Conservation (phyloP, 1,284 basidiomycete species). For the Cystobasidium sp. region DNA sequence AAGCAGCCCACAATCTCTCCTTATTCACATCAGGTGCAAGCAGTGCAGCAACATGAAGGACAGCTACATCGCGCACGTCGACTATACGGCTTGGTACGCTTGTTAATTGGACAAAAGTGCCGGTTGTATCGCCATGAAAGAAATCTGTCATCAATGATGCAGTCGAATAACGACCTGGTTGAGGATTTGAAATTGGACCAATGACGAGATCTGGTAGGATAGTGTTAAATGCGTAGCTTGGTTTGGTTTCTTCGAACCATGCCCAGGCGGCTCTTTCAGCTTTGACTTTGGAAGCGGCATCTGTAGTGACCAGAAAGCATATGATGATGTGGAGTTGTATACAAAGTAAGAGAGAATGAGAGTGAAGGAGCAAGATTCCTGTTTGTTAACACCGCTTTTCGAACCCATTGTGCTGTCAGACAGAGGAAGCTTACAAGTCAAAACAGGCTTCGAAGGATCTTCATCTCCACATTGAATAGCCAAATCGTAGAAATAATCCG, state of each 20-base stretch:
- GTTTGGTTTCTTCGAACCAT: slow-evolving; percentile 44
- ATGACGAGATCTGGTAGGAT: slow-evolving; percentile 39
- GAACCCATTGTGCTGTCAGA: not conserved
- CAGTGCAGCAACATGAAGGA: slow-evolving; percentile 22
- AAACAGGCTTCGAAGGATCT: slow-evolving; percentile 9
- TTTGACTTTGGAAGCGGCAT: slow-evolving; percentile 41
- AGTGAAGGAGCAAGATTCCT: too few relatives aligned
- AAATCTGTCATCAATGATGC: not conserved
- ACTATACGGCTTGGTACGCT: slow-evolving; percentile 13
- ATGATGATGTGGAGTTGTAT: too few relatives aligned
- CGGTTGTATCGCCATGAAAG: not conserved
- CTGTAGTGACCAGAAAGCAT: not conserved
- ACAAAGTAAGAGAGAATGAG: too few relatives aligned
- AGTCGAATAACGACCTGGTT: not conserved
- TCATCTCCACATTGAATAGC: not conserved
- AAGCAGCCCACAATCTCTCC: slow-evolving; percentile 12
- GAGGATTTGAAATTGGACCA: slow-evolving; percentile 23
- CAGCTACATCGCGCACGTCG: slow-evolving; percentile 21
- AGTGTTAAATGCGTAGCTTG: slow-evolving; percentile 38
- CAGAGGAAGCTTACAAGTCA: slow-evolving; percentile 29
- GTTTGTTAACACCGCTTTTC: not conserved
- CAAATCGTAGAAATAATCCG: slow-evolving; percentile 8
- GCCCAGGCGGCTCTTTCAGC: slow-evolving; percentile 44
- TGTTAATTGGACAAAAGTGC: not conserved
- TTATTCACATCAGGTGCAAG: slow-evolving; percentile 6